These are phyloP conservation scores for Kodamaea plutei DNA, from an alignment of 1,139 yeast genomes.

Conservation along the genomic window DNA sequence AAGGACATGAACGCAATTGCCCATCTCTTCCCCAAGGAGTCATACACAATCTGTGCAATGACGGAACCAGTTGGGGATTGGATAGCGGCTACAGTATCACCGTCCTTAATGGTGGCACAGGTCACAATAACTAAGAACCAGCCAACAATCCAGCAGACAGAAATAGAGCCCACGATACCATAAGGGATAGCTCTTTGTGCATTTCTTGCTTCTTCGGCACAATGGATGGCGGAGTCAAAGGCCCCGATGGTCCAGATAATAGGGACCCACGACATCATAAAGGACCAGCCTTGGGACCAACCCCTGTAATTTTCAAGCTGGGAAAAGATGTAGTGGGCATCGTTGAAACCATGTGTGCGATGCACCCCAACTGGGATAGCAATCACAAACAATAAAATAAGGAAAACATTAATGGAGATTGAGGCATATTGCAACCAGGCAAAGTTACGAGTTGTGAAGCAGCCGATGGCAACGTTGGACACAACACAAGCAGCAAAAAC, in stretches of 20 bases:
- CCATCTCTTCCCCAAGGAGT: constrained; percentile 67
- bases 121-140: constrained; percentile 52
- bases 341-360: constrained; percentile 29
- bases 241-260: constrained; percentile 34
- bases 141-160: constrained; percentile 59
- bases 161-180: constrained; percentile 46
- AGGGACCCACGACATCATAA: constrained; percentile 26
- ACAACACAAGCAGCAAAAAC: constrained; percentile 33
- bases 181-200: constrained; percentile 26
- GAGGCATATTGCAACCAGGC: constrained; percentile 60
- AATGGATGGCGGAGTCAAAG: constrained; percentile 29
- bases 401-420: constrained; percentile 49
- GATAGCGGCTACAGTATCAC: constrained; percentile 41
- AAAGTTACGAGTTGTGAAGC: constrained; percentile 35
- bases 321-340: constrained; percentile 41
- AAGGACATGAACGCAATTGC: constrained; percentile 61
- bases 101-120: constrained; percentile 49
- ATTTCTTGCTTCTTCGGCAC: constrained; percentile 28
- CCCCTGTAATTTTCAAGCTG: constrained; percentile 48
- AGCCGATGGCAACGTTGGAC: constrained; percentile 27
- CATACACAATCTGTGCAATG: constrained; percentile 62
- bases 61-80: constrained; percentile 48
- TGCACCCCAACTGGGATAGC: constrained; percentile 59
- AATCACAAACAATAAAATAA: constrained; percentile 50
- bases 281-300: constrained; percentile 67